Conservation (phyloP, 805 yeast genomes). For the Diddensiella santjacobensis region DNA sequence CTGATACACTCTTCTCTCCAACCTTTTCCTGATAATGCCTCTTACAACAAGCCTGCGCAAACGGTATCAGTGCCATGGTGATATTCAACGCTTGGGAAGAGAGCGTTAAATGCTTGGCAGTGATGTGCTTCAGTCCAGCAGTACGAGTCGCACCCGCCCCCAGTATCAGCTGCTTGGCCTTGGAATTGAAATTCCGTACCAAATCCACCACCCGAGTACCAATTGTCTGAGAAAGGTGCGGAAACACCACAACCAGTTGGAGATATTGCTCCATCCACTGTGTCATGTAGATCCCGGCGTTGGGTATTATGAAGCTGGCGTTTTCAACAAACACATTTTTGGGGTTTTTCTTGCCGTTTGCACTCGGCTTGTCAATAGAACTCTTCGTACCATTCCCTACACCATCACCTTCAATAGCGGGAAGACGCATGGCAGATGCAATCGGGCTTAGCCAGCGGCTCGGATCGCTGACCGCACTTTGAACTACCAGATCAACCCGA, state of each 20-base stretch:
- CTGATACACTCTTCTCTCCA: conserved; percentile 24
- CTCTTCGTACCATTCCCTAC: conserved; percentile 34
- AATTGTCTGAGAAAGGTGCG: conserved; percentile 35
- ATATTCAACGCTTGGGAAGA: conserved; percentile 62
- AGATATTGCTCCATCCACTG: conserved; percentile 48
- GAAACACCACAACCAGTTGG: conserved; percentile 54
- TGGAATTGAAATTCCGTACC: conserved; percentile 50
- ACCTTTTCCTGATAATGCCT: conserved; percentile 30
- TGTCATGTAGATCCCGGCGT: conserved; percentile 43
- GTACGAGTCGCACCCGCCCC: conserved; percentile 75
- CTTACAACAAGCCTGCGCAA: conserved; percentile 31
- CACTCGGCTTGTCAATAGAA: conserved; percentile 29
- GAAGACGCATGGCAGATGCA: conserved; percentile 9
- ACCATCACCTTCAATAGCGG: conserved; percentile 15
- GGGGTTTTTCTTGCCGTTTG: conserved; percentile 20
- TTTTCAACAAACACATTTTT: conserved; percentile 43
- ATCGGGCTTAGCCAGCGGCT: conserved; percentile 44
- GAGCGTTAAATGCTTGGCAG: conserved; percentile 66
- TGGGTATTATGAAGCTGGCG: conserved; percentile 55
- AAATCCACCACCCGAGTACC: conserved; percentile 38
- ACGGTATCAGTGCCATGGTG: conserved; percentile 40
- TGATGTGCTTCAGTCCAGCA: conserved; percentile 69
- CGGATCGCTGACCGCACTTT: conserved; percentile 46
- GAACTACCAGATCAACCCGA: conserved; percentile 48
- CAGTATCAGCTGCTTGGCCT: conserved; percentile 56